Evolutionary conservation across 192 early-diverging fungal species (phyloP), one percentile per base, ranked within the genome.

Genomic region (Umbelopsis sp.): DNA sequence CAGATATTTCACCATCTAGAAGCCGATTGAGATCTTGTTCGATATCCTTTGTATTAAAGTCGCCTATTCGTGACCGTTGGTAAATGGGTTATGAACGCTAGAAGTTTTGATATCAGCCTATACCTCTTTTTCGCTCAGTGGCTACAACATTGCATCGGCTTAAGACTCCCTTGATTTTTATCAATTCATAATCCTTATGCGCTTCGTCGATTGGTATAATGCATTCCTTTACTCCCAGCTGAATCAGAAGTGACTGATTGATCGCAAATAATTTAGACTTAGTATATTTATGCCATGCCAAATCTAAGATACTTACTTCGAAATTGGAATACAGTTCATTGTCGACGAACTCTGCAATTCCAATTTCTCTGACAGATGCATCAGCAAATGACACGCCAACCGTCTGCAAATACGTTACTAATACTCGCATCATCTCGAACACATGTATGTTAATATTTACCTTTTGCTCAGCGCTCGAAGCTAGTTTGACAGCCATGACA

Each of bases 171-270:
- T 79, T 80, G 23, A 98, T 71, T 68, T 92, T 95, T 9, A 73
- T 78, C 9, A 86, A 67, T 68, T 98, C 92, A 55, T 90, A 86
- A 49, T 91, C 89, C 46, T 78, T 83, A 20, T 78, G 73, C 3
- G 81, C 72, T 22, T 91, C 83, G 61, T 83, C 79, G 8, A 73
- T 49, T 15, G 86, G 79, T 22, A 98, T 73, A 15, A 97, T 76
- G 67, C 94, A 96, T 75, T 98, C 97, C 73, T 97, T 97, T 51
- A 95, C 93, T 41, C 91, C 91, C 48, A 97, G 87, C 78, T 98
- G 97, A 73, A 97, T 94, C 23, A 93, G 78, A 41, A 98, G 79
- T 7, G 95, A 91, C 87, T 91, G 66, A 27, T 16, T 5, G 46
- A 20, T 35, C 46, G 9, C 12, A 15, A 8, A 46, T 22, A 44